Conservation (phyloP, 345 rosid genomes). For the Eucalyptus sp. region DNA sequence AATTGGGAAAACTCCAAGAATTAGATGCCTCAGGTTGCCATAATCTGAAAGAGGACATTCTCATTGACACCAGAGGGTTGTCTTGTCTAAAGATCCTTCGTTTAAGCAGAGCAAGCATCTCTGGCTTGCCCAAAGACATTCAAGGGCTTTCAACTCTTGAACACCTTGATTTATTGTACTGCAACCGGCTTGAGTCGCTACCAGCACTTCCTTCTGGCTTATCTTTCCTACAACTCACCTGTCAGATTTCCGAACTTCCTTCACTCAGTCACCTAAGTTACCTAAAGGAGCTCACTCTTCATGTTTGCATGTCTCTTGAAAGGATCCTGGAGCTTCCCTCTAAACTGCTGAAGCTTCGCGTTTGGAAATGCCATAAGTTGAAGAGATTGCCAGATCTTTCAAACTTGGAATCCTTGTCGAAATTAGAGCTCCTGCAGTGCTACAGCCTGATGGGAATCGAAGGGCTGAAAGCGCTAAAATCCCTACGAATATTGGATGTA, state of each 20-base stretch:
- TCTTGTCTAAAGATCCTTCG: neutral
- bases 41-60: neutral
- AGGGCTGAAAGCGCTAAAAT: too few relatives aligned
- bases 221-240: too few relatives aligned
- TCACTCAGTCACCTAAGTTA: neutral
- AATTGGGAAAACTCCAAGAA: neutral
- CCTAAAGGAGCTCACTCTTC: neutral
- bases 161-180: neutral
- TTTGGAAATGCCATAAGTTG: too few relatives aligned
- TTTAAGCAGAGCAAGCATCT: accelerated
- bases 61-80: too few relatives aligned
- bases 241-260: neutral
- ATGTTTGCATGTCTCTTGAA: neutral
- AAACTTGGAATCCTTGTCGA: too few relatives aligned
- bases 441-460: too few relatives aligned
- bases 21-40: neutral
- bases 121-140: neutral
- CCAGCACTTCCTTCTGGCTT: neutral
- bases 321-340: neutral
- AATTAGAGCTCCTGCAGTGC: too few relatives aligned
- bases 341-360: too few relatives aligned
- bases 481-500: too few relatives aligned
- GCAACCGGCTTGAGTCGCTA: neutral
- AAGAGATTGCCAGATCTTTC: too few relatives aligned
- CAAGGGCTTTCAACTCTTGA: neutral